Percentiles rank a stretch among this genome's conserved stretches.
These are phyloP conservation scores for Venturia nashicola DNA, from an alignment of 2,329 filamentous ascomycete species.

Conservation along the genomic window DNA sequence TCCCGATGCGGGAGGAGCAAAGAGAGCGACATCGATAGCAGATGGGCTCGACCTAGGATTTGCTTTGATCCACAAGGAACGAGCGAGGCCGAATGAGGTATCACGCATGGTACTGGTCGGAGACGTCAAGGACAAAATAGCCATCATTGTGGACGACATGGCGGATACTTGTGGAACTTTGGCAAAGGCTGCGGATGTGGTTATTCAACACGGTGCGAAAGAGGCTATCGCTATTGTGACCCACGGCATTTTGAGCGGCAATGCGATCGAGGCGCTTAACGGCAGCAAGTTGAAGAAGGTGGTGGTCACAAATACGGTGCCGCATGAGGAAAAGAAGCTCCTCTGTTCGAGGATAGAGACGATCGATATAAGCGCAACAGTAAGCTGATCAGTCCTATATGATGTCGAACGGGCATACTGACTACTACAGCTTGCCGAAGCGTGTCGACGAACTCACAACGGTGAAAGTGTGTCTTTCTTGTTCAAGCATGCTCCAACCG, in stretches of 20 bases:
- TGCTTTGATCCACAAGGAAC: slow-evolving; percentile 94
- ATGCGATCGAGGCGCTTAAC: slow-evolving; percentile 78
- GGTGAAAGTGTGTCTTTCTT: slow-evolving; percentile 58
- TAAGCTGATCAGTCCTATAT: slow-evolving; percentile 20
- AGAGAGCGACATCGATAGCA: slow-evolving; percentile 84
- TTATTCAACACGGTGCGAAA: slow-evolving; percentile 75
- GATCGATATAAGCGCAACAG: slow-evolving; percentile 80
- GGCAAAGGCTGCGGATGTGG: slow-evolving; percentile 76
- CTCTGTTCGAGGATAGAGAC: slow-evolving; percentile 71
- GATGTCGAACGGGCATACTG: background rate
- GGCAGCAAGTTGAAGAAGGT: slow-evolving; percentile 62
- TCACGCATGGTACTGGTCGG: slow-evolving; percentile 94
- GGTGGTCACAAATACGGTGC: slow-evolving; percentile 85
- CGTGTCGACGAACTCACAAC: slow-evolving; percentile 61
- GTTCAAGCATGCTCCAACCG: slow-evolving; percentile 42
- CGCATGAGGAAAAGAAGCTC: slow-evolving; percentile 67
- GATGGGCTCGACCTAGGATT: slow-evolving; percentile 84
- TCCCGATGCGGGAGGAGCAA: slow-evolving; percentile 88
- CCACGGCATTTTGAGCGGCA: slow-evolving; percentile 80
- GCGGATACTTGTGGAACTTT: slow-evolving; percentile 88
- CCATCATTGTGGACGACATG: slow-evolving; percentile 97
- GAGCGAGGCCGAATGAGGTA: slow-evolving; percentile 80
- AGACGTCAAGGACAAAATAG: slow-evolving; percentile 79
- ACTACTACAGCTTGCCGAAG: slow-evolving; percentile 45
- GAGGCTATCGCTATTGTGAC: slow-evolving; percentile 93